phyloP scores from a whole-genome alignment of 177 flowering plant genomes.

The Tripterygium wilfordii region DNA sequence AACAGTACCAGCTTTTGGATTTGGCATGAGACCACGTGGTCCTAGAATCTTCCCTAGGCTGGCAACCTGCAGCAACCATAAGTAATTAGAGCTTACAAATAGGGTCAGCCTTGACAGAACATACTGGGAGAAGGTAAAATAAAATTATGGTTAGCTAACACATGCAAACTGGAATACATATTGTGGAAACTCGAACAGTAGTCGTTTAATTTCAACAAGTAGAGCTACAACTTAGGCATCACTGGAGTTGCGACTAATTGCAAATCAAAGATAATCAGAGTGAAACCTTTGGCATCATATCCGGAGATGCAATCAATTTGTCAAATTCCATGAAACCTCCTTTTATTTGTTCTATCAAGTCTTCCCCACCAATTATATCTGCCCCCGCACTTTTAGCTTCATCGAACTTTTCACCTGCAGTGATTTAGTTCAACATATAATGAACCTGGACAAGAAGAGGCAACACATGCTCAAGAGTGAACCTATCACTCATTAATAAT shows the following conservation, averaged over 20 bases:
- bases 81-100: too few species aligned
- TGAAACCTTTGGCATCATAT: slow-evolving; percentile 97
- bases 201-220: too few species aligned
- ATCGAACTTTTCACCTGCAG: slow-evolving; percentile 84
- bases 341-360: slow-evolving; percentile 82
- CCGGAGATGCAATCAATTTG: slow-evolving; percentile 93
- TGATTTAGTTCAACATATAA: slow-evolving; percentile 3
- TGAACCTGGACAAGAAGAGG: too few species aligned
- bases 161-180: too few species aligned
- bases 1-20: slow-evolving; percentile 98
- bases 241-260: neutral
- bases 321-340: slow-evolving; percentile 97
- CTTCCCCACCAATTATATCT: slow-evolving; percentile 93
- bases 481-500: too few species aligned
- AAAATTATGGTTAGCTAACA: too few species aligned
- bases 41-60: slow-evolving; percentile 89
- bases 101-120: too few species aligned
- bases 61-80: slow-evolving; percentile 63
- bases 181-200: too few species aligned
- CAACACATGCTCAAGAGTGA: too few species aligned
- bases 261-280: slow-evolving; percentile 2
- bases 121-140: too few species aligned
- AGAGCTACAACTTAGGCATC: too few species aligned
- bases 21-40: slow-evolving; percentile 99
- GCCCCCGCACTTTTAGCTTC: slow-evolving; percentile 98